phyloP scores from a whole-genome alignment of 768 basidiomycete genomes.

The Boletus sp. region DNA sequence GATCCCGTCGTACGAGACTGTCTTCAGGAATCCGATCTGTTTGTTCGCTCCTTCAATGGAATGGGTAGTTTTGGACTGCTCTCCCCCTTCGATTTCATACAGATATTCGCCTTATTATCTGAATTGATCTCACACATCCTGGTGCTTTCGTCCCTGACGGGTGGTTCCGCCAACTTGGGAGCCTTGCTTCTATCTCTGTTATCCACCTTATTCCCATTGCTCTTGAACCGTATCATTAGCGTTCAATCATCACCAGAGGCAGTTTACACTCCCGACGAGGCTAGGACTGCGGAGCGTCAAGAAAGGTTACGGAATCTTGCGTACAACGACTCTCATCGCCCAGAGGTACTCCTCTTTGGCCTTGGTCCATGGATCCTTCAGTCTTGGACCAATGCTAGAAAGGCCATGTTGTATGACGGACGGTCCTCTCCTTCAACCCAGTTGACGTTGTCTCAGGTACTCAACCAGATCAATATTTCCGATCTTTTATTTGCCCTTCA shows the following conservation, averaged over 20 bases:
- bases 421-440: constrained; percentile 37
- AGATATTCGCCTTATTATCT: constrained; percentile 65
- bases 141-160: constrained; percentile 64
- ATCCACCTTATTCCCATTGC: constrained; percentile 58
- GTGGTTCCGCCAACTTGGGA: constrained; percentile 49
- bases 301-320: constrained; percentile 75
- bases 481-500: constrained; percentile 66
- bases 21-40: constrained; percentile 83
- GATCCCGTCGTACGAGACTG: constrained; percentile 74
- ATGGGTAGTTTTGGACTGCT: constrained; percentile 72
- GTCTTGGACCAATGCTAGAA: constrained; percentile 69
- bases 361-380: constrained; percentile 82
- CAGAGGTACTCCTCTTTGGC: constrained; percentile 80
- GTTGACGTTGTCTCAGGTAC: constrained; percentile 43
- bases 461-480: constrained; percentile 59
- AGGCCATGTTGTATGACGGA: constrained; percentile 57
- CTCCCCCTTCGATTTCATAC: constrained; percentile 77
- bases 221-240: constrained; percentile 52
- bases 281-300: constrained; percentile 64
- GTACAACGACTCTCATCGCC: constrained; percentile 72
- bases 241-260: constrained; percentile 42
- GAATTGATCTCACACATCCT: constrained; percentile 73
- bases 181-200: constrained; percentile 59
- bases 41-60: constrained; percentile 78
- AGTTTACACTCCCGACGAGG: constrained; percentile 53